Conservation (phyloP, 768 basidiomycete genomes). For the Panaeolus cyanescens region DNA sequence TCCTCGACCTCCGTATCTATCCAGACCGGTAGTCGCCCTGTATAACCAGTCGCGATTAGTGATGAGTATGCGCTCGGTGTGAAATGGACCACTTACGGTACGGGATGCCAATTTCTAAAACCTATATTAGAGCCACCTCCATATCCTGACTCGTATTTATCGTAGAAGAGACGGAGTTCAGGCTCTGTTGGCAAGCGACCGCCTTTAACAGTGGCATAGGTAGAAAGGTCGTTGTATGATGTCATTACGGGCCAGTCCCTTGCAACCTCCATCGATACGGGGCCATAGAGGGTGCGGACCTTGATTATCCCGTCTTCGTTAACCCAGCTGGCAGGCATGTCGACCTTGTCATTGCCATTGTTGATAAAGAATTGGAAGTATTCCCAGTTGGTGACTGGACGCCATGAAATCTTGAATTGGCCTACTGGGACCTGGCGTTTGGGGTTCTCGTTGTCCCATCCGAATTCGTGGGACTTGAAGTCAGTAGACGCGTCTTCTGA, state of each 20-base stretch:
- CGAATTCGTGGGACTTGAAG: slow-evolving; percentile 67
- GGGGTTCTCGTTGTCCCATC: slow-evolving; percentile 96
- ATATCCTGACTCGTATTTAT: slow-evolving; percentile 72
- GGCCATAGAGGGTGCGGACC: slow-evolving; percentile 88
- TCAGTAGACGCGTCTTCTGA: slow-evolving; percentile 54
- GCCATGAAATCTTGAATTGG: slow-evolving; percentile 77
- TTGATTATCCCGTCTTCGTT: slow-evolving; percentile 47
- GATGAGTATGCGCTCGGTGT: not conserved
- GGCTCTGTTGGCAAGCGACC: slow-evolving; percentile 91
- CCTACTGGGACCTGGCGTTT: slow-evolving; percentile 58
- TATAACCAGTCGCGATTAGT: not conserved
- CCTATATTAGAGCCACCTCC: slow-evolving; percentile 83
- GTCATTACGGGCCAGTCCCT: slow-evolving; percentile 86
- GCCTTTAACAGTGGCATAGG: slow-evolving; percentile 85
- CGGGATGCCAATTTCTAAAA: slow-evolving; percentile 91
- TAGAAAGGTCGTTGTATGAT: slow-evolving; percentile 74
- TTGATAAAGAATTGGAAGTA: slow-evolving; percentile 68
- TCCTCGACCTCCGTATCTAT: slow-evolving; percentile 53
- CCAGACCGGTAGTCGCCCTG: slow-evolving; percentile 71
- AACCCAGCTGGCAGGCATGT: slow-evolving; percentile 78
- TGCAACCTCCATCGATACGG: slow-evolving; percentile 75
- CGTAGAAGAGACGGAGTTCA: slow-evolving; percentile 80
- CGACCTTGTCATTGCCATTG: slow-evolving; percentile 43
- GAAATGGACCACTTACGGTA: slow-evolving; percentile 62
- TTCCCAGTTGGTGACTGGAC: slow-evolving; percentile 88